Evolutionary conservation across 495 filamentous ascomycete species (phyloP), one percentile per base, ranked within the genome.

Genomic region (Baudoinia panamericana): DNA sequence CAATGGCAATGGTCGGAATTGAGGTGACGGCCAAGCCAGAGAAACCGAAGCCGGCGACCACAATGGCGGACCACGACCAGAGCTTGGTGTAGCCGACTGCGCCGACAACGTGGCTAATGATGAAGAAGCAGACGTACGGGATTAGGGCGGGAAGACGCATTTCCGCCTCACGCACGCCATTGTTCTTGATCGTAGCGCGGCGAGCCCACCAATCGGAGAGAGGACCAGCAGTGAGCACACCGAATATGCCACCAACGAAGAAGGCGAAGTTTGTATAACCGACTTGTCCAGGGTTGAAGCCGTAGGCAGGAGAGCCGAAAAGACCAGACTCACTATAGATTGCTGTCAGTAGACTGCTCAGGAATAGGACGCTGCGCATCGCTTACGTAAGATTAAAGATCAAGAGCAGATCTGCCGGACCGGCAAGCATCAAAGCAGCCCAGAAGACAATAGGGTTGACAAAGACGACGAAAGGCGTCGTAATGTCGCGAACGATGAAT

Each of bases 321-420:
- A 69, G 66, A 42, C 71, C 70, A 12, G 67, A 67, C 51, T 77
- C 64, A 23, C n/a, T n/a, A n/a, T n/a, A n/a, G n/a, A n/a, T n/a
- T n/a, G n/a, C n/a, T n/a, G n/a, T n/a, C n/a, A n/a, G n/a, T n/a
- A n/a, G n/a, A n/a, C n/a, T n/a, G n/a, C n/a, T n/a, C n/a, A n/a
- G n/a, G n/a, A n/a, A n/a, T n/a, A n/a, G n/a, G n/a, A n/a, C n/a
- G n/a, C n/a, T n/a, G n/a, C n/a, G n/a, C n/a, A n/a, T n/a, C n/a
- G n/a, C n/a, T n/a, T n/a, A n/a, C n/a, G 73, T 78, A 16, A 80
- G 61, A 46, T 78, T 77, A 49, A 75, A 63, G 19, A 73, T 67
- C 39, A 78, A 61, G 38, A 77, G 66, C n/a, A 63, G 63, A 48
- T 71, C 66, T 9, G 71, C 73, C n/a, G 68, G 65, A 58, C 70